Evolutionary conservation across 2,329 filamentous ascomycete genomes (phyloP).

Genomic region (Parafenestella ontariensis): DNA sequence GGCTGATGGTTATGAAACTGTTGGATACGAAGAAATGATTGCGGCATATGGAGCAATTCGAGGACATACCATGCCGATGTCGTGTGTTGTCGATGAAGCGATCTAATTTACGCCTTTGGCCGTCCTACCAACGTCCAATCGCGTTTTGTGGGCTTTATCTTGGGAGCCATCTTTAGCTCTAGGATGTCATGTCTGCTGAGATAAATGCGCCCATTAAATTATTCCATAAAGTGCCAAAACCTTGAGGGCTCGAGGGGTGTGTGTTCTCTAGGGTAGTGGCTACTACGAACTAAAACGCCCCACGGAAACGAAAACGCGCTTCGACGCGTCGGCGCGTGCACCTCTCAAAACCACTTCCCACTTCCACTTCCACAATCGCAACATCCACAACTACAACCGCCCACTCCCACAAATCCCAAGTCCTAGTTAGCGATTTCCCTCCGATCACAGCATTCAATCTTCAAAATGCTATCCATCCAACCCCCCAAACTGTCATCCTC

Average conservation of each 20-base stretch:
- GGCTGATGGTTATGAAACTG: not conserved
- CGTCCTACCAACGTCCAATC: slow-evolving; percentile 67
- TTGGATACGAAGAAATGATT: not conserved
- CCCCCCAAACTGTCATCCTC: slow-evolving; percentile 28
- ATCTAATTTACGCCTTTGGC: slow-evolving; percentile 71
- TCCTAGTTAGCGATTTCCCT: too few relatives aligned
- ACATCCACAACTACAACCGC: not conserved
- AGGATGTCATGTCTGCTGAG: slow-evolving; percentile 79
- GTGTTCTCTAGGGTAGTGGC: slow-evolving; percentile 60
- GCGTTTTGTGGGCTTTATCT: slow-evolving; percentile 50
- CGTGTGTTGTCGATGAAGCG: slow-evolving; percentile 71
- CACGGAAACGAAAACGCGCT: slow-evolving; percentile 22
- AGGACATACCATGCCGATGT: slow-evolving; percentile 71
- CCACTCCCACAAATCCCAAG: too few relatives aligned
- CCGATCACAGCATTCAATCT: not conserved
- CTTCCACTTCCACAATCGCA: not conserved
- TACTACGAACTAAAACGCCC: slow-evolving; percentile 56
- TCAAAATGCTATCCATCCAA: slow-evolving; percentile 55
- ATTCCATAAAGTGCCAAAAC: slow-evolving; percentile 80
- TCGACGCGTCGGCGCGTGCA: slow-evolving; percentile 24
- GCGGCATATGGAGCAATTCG: too few relatives aligned
- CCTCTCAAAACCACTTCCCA: slow-evolving; percentile 1
- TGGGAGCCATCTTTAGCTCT: slow-evolving; percentile 70
- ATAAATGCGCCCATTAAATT: slow-evolving; percentile 77
- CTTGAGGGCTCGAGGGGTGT: slow-evolving; percentile 70